Percentiles rank a stretch among this genome's conserved stretches.
Evolutionary conservation across 2,329 filamentous ascomycete species (phyloP).

Genomic region (Talaromyces pinophilus): DNA sequence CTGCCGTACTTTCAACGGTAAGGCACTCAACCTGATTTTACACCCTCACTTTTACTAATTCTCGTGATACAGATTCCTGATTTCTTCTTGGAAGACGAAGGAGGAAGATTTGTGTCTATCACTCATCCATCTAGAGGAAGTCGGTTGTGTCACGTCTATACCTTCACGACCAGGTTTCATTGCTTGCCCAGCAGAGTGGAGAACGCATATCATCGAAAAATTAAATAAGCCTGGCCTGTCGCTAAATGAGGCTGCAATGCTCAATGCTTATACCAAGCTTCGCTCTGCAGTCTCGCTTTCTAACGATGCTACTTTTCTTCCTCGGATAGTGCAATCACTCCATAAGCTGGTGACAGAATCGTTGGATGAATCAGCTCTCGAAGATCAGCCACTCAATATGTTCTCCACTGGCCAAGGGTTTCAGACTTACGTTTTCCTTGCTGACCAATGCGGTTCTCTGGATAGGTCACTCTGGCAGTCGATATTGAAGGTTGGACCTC

Average conservation of each 20-base stretch:
- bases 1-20: conserved; percentile 79
- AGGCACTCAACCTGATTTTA: conserved; percentile 19
- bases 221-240: conserved; percentile 55
- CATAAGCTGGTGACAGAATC: conserved; percentile 67
- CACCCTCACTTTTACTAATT: conserved; percentile 19
- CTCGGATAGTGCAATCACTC: conserved; percentile 65
- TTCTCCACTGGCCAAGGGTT: conserved; percentile 78
- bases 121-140: conserved; percentile 60
- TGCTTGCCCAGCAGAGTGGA: conserved; percentile 57
- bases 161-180: conserved; percentile 43
- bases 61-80: conserved; percentile 63
- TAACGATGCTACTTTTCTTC: conserved; percentile 63
- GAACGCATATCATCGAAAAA: conserved; percentile 69
- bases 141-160: conserved; percentile 55
- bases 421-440: conserved; percentile 69
- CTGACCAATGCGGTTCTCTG: conserved; percentile 57
- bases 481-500: conserved; percentile 65
- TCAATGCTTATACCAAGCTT: conserved; percentile 66
- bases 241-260: conserved; percentile 65
- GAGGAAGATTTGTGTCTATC: conserved; percentile 70
- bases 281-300: conserved; percentile 60
- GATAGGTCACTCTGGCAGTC: conserved; percentile 65
- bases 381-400: conserved; percentile 64
- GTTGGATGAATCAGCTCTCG: conserved; percentile 60
- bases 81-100: conserved; percentile 68